phyloP scores from a whole-genome alignment of 208 protist genomes.

The Dictyostelium gargantuum region DNA sequence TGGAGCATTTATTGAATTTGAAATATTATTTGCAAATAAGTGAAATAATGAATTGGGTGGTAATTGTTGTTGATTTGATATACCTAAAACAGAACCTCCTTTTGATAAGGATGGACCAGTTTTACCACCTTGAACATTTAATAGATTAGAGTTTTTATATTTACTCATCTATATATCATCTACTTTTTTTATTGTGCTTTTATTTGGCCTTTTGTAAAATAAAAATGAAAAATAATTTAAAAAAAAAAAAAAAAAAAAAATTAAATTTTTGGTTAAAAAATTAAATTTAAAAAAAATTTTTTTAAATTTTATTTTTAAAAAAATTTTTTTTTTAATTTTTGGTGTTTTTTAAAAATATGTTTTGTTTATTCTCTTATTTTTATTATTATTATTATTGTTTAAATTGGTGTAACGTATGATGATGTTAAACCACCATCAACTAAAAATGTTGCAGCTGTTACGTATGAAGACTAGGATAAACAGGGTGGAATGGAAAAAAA shows the following conservation, averaged over 20 bases:
- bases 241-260: conserved; percentile 12
- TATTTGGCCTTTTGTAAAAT: not conserved
- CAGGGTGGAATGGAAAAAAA: too few relatives aligned
- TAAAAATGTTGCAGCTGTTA: conserved; percentile 79
- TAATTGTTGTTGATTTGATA: conserved; percentile 13
- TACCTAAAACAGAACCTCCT: not conserved
- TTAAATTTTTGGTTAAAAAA: not conserved
- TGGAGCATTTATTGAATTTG: too few relatives aligned
- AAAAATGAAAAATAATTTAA: not conserved
- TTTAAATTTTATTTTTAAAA: not conserved
- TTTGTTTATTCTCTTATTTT: too few relatives aligned
- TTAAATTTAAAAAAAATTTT: not conserved
- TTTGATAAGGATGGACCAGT: not conserved
- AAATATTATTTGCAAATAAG: conserved; percentile 13
- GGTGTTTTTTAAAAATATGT: too few relatives aligned
- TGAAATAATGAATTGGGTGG: conserved; percentile 61
- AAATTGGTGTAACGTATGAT: conserved; percentile 80
- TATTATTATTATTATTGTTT: not conserved
- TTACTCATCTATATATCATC: too few relatives aligned
- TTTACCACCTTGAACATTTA: not conserved
- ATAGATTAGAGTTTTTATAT: not conserved
- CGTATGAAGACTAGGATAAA: conserved; percentile 80
- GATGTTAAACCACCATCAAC: conserved; percentile 81
- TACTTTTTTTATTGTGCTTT: too few relatives aligned
- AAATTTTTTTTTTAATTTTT: not conserved